phyloP scores from a whole-genome alignment of 2,329 filamentous ascomycete species.

The Claviceps sp. region DNA sequence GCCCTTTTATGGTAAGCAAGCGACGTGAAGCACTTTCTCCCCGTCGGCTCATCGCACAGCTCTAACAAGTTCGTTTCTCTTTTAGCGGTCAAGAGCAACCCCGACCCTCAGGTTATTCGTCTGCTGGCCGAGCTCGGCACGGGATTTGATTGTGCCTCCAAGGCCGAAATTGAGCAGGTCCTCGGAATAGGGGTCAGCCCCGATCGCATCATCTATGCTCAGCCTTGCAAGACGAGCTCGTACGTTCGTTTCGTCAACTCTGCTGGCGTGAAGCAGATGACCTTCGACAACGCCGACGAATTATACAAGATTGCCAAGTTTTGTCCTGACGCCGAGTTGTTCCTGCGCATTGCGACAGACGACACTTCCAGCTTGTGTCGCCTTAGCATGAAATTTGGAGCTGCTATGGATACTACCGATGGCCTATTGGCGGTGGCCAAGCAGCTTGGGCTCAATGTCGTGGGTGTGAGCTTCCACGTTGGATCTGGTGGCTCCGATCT shows the following conservation, averaged over 20 bases:
- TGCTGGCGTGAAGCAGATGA: conserved; percentile 91
- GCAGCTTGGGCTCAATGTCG: conserved; percentile 74
- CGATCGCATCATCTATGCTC: conserved; percentile 91
- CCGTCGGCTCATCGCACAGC: neutral
- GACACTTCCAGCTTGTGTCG: conserved; percentile 90
- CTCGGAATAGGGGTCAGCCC: conserved; percentile 72
- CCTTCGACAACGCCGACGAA: conserved; percentile 96
- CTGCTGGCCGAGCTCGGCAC: conserved; percentile 80
- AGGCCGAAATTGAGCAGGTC: conserved; percentile 90
- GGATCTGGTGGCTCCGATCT: conserved; percentile 93
- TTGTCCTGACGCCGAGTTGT: conserved; percentile 80
- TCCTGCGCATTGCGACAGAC: conserved; percentile 88
- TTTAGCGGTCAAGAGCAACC: conserved; percentile 95
- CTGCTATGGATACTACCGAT: conserved; percentile 68
- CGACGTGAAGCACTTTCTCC: neutral
- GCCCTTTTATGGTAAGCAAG: conserved; percentile 75
- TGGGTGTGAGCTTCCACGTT: conserved; percentile 95
- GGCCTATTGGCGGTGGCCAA: conserved; percentile 68
- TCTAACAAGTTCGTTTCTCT: conserved; percentile 4
- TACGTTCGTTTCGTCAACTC: conserved; percentile 84
- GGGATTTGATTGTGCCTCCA: conserved; percentile 97
- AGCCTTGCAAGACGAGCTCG: conserved; percentile 98
- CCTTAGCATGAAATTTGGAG: conserved; percentile 94
- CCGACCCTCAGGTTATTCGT: conserved; percentile 75
- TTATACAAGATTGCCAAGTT: conserved; percentile 94